Evolutionary conservation across 176 grass and related monocot genomes (phyloP).

Genomic region (Eleusine indica): DNA sequence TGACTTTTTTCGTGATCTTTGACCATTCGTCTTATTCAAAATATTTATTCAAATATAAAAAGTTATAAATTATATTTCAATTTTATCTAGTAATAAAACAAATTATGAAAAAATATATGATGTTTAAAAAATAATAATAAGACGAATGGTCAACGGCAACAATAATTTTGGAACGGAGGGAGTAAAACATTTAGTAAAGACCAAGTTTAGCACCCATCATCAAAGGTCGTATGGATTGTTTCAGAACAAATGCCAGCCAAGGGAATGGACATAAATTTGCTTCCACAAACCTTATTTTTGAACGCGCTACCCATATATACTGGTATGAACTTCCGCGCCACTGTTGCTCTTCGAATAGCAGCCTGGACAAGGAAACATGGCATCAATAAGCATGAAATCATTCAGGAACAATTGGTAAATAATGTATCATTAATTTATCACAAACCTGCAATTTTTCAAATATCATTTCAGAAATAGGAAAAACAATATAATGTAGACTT

Average conservation of each 20-base stretch:
- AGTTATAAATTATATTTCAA: too few relatives aligned
- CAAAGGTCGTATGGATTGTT: slow-evolving; percentile 9
- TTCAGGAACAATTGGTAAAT: slow-evolving; percentile 3
- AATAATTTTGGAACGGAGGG: too few relatives aligned
- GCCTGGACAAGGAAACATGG: slow-evolving; percentile 54
- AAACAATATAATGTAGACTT: not conserved
- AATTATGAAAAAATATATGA: too few relatives aligned
- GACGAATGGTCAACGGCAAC: too few relatives aligned
- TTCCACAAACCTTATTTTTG: slow-evolving; percentile 87
- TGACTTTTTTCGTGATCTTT: too few relatives aligned
- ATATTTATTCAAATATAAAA: too few relatives aligned
- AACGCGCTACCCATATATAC: slow-evolving; percentile 99
- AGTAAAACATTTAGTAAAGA: not conserved
- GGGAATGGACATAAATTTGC: slow-evolving; percentile 16
- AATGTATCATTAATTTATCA: not conserved
- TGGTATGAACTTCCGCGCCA: slow-evolving; percentile 87
- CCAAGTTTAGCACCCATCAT: slow-evolving; percentile 4
- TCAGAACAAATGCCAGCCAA: not conserved
- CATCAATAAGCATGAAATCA: slow-evolving; percentile 30
- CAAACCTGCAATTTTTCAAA: slow-evolving; percentile 16
- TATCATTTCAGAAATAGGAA: not conserved
- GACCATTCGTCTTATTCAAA: too few relatives aligned
- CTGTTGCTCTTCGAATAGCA: slow-evolving; percentile 90
- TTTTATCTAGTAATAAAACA: too few relatives aligned
- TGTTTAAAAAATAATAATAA: too few relatives aligned